Evolutionary conservation across 1,139 yeast genomes (phyloP).

Genomic region (Suhomyces terraborum): DNA sequence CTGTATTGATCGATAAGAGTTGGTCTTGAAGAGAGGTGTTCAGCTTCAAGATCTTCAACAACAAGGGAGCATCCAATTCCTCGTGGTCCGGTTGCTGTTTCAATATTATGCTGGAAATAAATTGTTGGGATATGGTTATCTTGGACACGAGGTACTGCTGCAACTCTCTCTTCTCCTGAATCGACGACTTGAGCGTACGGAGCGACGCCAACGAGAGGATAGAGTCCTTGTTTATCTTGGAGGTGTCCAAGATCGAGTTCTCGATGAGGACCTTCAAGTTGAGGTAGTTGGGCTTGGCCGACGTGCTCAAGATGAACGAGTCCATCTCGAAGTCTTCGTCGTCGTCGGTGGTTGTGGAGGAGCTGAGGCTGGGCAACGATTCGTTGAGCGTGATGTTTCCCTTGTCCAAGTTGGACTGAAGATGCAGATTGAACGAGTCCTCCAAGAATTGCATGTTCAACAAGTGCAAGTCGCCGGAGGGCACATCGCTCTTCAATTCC

Average conservation of each 20-base stretch:
- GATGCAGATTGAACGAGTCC: conserved; percentile 39
- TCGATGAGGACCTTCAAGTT: conserved; percentile 48
- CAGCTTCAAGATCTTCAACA: conserved; percentile 39
- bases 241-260: conserved; percentile 46
- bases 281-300: conserved; percentile 35
- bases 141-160: conserved; percentile 38
- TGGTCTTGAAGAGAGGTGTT: conserved; percentile 37
- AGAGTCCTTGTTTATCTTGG: conserved; percentile 38
- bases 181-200: conserved; percentile 30
- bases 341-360: conserved; percentile 18
- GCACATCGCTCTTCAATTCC: conserved; percentile 23
- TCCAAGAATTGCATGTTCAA: conserved; percentile 30
- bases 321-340: conserved; percentile 23
- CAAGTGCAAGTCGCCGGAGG: conserved; percentile 20
- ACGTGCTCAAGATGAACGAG: conserved; percentile 19
- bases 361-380: conserved; percentile 20
- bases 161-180: conserved; percentile 36
- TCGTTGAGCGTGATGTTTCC: conserved; percentile 29
- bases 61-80: conserved; percentile 26
- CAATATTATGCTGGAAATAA: conserved; percentile 32
- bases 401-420: conserved; percentile 37
- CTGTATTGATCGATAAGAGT: conserved; percentile 30
- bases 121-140: conserved; percentile 38
- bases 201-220: conserved; percentile 37
- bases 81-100: conserved; percentile 19